Evolutionary conservation across 164 flowering plant genomes (phyloP), one percentile per base, ranked within the genome.

Genomic region (Magnolia changhungtana): DNA sequence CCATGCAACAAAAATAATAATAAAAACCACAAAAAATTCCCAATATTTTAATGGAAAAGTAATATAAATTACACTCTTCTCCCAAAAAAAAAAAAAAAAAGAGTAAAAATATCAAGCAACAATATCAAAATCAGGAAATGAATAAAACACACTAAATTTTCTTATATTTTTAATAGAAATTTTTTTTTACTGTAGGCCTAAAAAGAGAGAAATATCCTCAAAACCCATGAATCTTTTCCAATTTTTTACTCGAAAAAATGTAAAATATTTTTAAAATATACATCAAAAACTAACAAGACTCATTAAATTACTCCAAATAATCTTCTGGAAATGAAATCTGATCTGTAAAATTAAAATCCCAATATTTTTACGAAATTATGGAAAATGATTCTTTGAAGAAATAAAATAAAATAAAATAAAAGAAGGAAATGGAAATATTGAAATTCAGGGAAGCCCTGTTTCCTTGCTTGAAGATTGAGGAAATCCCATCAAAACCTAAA

Each of bases 401-500:
- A 37, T 4, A 5, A 37, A 37, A 37, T 23, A 23, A 23, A 55
- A 55, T 2, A 11, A 55, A 55, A 55, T 0, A 14, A 14, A 11
- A 3, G 13, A 16, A 55, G 61, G 61, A 37, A 37, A 37, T 37
- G 45, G 45, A 58, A 58, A 58, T 13, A 58, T 13, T 58, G 16
- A 18, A 58, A 58, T 58, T 58, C 63, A 58, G 63, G 13, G 19
- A 64, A 64, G 67, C 67, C 67, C 67, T 64, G 67, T 13, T 64
- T 64, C 67, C 67, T 21, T 6, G 67, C 67, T 64, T 64, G 67
- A 64, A 21, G 67, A 64, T 64, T 64, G 67, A 64, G 8, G 23
- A 64, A 64, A 21, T 64, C 23, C 67, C 67, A 64, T 64, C 67
- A 64, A 64, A 64, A 64, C 67, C 67, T 64, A 64, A 64, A 19